A percentile compares a stretch with the other conserved stretches of the same genome.
Conservation (phyloP, 352 stramenopile species). For the Phytophthora chlamydospora region DNA sequence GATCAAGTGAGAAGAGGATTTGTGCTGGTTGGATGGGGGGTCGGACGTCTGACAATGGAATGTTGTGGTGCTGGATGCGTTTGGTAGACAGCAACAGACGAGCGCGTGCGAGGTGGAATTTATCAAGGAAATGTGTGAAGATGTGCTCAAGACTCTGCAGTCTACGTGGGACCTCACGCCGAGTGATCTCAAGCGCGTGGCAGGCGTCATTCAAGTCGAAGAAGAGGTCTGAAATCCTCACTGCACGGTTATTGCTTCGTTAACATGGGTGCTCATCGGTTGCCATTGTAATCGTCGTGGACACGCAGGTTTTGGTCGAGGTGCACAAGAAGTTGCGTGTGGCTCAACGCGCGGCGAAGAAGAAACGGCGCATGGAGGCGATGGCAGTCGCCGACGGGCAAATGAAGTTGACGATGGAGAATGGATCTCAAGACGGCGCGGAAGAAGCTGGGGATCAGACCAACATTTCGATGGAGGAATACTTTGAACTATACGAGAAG, state of each 20-base stretch:
- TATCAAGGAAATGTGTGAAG: slow-evolving; percentile 73
- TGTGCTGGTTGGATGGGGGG: background rate
- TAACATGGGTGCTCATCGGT: background rate
- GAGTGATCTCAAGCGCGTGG: slow-evolving; percentile 64
- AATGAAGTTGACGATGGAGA: slow-evolving; percentile 4
- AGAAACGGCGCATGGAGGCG: slow-evolving; percentile 40
- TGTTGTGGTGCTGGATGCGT: background rate
- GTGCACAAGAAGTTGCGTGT: slow-evolving; percentile 64
- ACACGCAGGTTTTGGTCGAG: slow-evolving; percentile 55
- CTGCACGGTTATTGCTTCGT: background rate
- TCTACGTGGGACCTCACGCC: slow-evolving; percentile 72
- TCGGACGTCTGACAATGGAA: background rate
- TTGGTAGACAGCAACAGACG: slow-evolving; percentile 59
- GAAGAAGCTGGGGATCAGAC: slow-evolving; percentile 9
- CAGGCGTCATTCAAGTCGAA: slow-evolving; percentile 69
- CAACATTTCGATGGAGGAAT: slow-evolving; percentile 42
- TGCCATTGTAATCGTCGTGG: slow-evolving; percentile 2
- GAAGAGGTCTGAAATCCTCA: slow-evolving; percentile 34
- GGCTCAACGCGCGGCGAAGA: slow-evolving; percentile 45
- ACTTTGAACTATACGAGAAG: slow-evolving; percentile 65
- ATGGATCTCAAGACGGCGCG: slow-evolving; percentile 4
- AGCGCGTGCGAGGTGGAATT: slow-evolving; percentile 76
- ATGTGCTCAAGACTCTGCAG: slow-evolving; percentile 67
- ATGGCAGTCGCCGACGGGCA: slow-evolving; percentile 14
- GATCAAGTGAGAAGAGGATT: slow-evolving; percentile 57